Evolutionary conservation across 2,329 filamentous ascomycete species (phyloP).

Genomic region (Ceratocystis variospora): DNA sequence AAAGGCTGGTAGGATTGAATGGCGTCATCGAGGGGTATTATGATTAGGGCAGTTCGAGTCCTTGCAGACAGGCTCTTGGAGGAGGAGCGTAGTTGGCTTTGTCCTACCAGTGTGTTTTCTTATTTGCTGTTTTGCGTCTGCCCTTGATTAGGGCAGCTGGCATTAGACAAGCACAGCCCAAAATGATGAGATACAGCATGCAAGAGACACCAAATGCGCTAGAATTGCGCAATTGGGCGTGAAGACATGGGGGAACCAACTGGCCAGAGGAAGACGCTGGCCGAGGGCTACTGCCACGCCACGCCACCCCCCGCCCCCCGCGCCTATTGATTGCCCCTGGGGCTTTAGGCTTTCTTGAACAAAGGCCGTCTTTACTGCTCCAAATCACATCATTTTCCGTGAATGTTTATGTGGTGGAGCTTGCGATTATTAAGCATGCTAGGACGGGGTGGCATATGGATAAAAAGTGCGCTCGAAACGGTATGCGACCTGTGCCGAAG

Average conservation of each 20-base stretch:
- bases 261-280: neutral
- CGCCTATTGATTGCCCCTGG: too few relatives aligned
- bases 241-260: neutral
- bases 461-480: conserved; percentile 1
- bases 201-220: neutral
- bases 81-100: too few relatives aligned
- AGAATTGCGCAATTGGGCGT: neutral
- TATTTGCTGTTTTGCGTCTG: too few relatives aligned
- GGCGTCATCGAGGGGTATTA: conserved; percentile 3
- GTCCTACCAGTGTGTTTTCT: too few relatives aligned
- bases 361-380: neutral
- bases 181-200: neutral
- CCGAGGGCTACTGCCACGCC: too few relatives aligned
- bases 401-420: neutral
- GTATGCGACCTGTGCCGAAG: neutral
- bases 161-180: neutral
- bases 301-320: too few relatives aligned
- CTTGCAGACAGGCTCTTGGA: too few relatives aligned
- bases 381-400: neutral
- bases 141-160: too few relatives aligned
- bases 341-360: neutral
- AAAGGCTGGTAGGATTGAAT: conserved; percentile 2
- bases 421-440: neutral
- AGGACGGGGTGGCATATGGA: neutral
- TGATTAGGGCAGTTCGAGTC: neutral